Percentiles rank a stretch among this genome's conserved stretches.
Evolutionary conservation across 2,329 filamentous ascomycete genomes (phyloP).

Genomic region (Paraphoma sp.): DNA sequence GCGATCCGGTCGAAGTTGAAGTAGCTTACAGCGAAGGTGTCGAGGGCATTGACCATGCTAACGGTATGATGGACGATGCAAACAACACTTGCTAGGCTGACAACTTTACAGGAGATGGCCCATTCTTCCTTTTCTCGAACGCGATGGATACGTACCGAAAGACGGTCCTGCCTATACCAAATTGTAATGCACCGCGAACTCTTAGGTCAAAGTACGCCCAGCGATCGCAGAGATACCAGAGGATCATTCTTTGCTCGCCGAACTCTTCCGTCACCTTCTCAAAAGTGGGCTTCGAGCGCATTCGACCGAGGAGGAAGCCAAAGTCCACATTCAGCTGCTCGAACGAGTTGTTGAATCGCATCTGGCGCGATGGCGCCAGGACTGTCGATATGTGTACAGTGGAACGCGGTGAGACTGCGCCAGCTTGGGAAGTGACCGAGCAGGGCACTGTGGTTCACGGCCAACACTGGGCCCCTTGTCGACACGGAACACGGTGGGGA

Average conservation of each 20-base stretch:
- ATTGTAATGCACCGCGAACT: neutral
- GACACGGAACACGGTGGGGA: constrained; percentile 10
- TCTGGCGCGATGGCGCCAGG: constrained; percentile 10
- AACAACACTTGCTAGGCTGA: neutral
- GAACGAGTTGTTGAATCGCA: constrained; percentile 6
- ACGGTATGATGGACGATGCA: neutral
- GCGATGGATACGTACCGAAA: constrained; percentile 15
- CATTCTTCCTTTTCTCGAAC: constrained; percentile 17
- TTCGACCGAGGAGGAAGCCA: neutral
- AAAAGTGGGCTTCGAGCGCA: constrained; percentile 6
- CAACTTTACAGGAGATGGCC: constrained; percentile 6
- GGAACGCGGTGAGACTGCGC: constrained; percentile 5
- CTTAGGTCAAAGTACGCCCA: constrained; percentile 6
- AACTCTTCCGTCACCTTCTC: constrained; percentile 6
- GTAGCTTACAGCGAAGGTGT: constrained; percentile 12
- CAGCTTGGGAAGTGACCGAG: constrained; percentile 12
- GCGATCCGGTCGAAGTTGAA: neutral
- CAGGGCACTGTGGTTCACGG: constrained; percentile 8
- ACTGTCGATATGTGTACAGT: constrained; percentile 15
- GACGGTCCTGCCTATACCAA: neutral
- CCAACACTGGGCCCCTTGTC: constrained; percentile 16
- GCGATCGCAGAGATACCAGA: constrained; percentile 15
- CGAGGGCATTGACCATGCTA: constrained; percentile 12
- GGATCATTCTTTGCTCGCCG: neutral
- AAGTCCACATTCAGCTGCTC: constrained; percentile 9